Base-by-base conservation (phyloP, 306 rosid species). In the Cicer yamashitae region DNA sequence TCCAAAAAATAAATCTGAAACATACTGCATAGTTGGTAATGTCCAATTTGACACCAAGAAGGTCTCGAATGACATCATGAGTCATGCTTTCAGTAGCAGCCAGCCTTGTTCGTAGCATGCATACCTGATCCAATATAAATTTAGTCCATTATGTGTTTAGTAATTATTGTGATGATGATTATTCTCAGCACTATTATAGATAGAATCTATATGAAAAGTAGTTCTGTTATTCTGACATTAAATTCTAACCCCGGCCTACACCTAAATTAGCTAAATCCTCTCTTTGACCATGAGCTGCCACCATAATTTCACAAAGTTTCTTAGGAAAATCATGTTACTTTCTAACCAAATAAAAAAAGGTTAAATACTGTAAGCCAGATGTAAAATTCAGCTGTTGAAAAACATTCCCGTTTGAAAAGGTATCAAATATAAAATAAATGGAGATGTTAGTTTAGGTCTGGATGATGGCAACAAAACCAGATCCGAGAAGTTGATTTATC, bases 51-150 rank as follows among this genome's bases (percentile, higher is more conserved):
- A 94, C 92, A 39, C 96, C 93, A 22, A 94, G 96, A 82, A 94
- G 90, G 79, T 94, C 98, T 60, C 97, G 91, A 81, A 94, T 94
- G 77, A 94, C 97, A 74, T 94, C 98, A 81, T 94, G 97, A 47
- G 98, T 94, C 98, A 91, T 94, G 91, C 88, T 94, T 73, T 94
- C 98, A 37, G 93, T 85, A 73, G 97, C 94, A 25, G 96, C 97
- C 47, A 94, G 76, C 85, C 98, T 94, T 68, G 96, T 82, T 78
- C 89, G 96, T 73, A 94, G 85, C 83, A 85, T 45, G 77, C 93
- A 91, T 58, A 89, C 86, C 98, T 94, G 89, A 71, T 51, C 77
- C 74, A 76, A 81, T 53, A 81, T 10, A 54, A 74, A 67, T 10
- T 66, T n/a, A 70, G 56, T 37, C 37, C 70, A 66, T 34, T 30